Conservation (phyloP, 2,329 filamentous ascomycete genomes). For the Aureobasidium sp. region DNA sequence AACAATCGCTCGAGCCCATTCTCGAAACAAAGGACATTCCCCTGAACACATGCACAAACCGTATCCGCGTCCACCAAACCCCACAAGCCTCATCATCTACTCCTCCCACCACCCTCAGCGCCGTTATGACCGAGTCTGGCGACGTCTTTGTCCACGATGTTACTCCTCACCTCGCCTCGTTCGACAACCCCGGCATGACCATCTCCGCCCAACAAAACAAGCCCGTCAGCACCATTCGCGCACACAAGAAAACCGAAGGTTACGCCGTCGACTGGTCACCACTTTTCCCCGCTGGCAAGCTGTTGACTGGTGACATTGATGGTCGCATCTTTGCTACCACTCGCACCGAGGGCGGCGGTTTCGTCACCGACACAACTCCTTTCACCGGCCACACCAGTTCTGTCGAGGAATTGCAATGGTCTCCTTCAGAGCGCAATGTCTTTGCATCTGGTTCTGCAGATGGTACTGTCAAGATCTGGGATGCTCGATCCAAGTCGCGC, state of each 20-base stretch:
- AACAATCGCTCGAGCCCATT: slow-evolving; percentile 72
- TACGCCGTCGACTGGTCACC: slow-evolving; percentile 98
- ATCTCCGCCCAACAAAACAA: slow-evolving; percentile 80
- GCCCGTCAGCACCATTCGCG: slow-evolving; percentile 75
- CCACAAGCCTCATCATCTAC: slow-evolving; percentile 60
- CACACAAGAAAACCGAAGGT: slow-evolving; percentile 79
- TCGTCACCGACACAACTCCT: slow-evolving; percentile 74
- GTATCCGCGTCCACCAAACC: slow-evolving; percentile 78
- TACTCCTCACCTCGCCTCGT: slow-evolving; percentile 77
- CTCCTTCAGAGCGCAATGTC: slow-evolving; percentile 81
- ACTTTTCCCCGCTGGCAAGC: slow-evolving; percentile 67
- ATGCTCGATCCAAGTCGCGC: slow-evolving; percentile 81
- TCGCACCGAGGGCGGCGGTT: slow-evolving; percentile 77
- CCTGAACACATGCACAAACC: slow-evolving; percentile 80
- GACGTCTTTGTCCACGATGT: slow-evolving; percentile 92
- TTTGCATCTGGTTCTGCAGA: slow-evolving; percentile 93
- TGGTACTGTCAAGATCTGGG: slow-evolving; percentile 93
- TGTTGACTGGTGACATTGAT: slow-evolving; percentile 84
- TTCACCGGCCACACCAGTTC: slow-evolving; percentile 78
- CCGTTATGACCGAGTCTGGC: slow-evolving; percentile 84
- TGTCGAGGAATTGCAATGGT: slow-evolving; percentile 96
- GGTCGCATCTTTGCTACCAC: slow-evolving; percentile 85
- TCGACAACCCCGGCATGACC: slow-evolving; percentile 77
- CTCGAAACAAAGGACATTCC: slow-evolving; percentile 88
- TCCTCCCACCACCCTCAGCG: slow-evolving; percentile 74